Evolutionary conservation across 2,329 filamentous ascomycete species (phyloP), one percentile per base, ranked within the genome.

Genomic region (Trichoderma atroviride): DNA sequence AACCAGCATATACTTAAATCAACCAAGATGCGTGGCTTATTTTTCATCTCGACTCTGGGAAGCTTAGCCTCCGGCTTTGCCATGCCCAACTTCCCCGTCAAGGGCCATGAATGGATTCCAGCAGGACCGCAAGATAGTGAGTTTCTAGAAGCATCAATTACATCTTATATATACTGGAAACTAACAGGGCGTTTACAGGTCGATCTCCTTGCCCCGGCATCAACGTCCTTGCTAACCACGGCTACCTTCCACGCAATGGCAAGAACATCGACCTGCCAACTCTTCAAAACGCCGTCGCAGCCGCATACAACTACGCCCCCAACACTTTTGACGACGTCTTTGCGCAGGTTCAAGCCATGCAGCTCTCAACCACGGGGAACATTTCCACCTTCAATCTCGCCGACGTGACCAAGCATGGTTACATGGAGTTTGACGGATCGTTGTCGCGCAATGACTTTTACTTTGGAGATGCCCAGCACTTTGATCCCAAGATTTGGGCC

Each of bases 131-230:
- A 37, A n/a, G 63, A 66, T 22, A 50, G 63, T 66, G 29, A 13
- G 37, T 27, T 35, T 57, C 16, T 4, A 9, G 1, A 57, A 58
- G 13, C 10, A 14, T 1, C 27, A 33, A 52, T 24, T 16, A 13
- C n/a, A 9, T 22, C 27, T 31, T 53, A 6, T n/a, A 65, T 58
- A 11, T 6, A 5, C 19, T 35, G 4, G 35, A 19, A 24, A 35
- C 53, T 66, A 37, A 66, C 24, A 47, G 2, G 1, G 16, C 9
- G 24, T 2, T 6, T 5, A n/a, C 29, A 66, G 63, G 63, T 9
- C 63, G 63, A 58, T 66, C 63, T 7, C 63, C 72, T 93, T 91
- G 7, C 92, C 93, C 52, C 10, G 69, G 57, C 14, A 31, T 70
- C 33, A 70, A 70, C 13, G 58, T 56, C n/a, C 55, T 70, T 14